phyloP scores from a whole-genome alignment of 208 protist genomes.

The Angomonas ambiguus region DNA sequence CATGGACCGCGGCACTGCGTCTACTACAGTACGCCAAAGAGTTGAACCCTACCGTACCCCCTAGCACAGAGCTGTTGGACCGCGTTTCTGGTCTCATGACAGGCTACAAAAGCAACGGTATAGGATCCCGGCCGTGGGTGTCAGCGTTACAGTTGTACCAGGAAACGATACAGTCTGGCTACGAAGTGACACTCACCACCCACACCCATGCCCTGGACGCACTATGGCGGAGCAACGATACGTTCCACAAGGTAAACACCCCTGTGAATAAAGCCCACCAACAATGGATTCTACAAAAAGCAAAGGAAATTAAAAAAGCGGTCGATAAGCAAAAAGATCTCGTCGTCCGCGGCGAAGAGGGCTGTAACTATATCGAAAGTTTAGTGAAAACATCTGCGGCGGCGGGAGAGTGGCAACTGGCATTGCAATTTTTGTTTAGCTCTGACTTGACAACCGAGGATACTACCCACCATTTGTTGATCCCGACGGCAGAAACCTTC shows the following conservation, averaged over 20 bases:
- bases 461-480: conserved; percentile 48
- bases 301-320: conserved; percentile 22
- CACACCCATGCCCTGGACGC: conserved; percentile 76
- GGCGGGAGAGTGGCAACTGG: conserved; percentile 47
- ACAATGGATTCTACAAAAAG: conserved; percentile 24
- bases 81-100: conserved; percentile 76
- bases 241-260: conserved; percentile 44
- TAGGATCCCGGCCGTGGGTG: conserved; percentile 71
- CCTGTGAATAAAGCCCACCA: conserved; percentile 16
- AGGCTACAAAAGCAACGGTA: conserved; percentile 51
- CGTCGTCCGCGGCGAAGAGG: conserved; percentile 58
- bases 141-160: conserved; percentile 58
- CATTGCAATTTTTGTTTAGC: conserved; percentile 40
- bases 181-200: conserved; percentile 46
- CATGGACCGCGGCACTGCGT: conserved; percentile 55
- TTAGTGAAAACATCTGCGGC: conserved; percentile 59
- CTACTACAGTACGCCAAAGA: conserved; percentile 34
- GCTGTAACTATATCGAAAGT: conserved; percentile 69
- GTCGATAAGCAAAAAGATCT: background rate
- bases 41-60: conserved; percentile 25
- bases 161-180: conserved; percentile 29
- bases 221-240: conserved; percentile 70
- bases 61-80: conserved; percentile 59
- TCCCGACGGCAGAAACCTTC: conserved; percentile 71
- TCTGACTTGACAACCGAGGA: conserved; percentile 34